Conservation (phyloP, 345 rosid species). For the Heritiera fomes region DNA sequence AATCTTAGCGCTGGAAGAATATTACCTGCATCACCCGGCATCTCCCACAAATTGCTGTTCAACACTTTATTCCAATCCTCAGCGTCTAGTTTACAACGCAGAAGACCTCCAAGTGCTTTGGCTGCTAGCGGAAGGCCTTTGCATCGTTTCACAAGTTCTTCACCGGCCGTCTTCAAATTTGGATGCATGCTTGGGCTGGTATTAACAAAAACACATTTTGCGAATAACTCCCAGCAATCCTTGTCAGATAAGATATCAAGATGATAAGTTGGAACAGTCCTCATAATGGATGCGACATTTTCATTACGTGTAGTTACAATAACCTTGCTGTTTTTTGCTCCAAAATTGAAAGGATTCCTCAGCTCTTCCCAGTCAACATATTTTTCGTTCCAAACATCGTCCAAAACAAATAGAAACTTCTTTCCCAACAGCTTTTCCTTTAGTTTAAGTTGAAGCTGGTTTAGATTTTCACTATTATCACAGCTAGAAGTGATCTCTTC, state of each 20-base stretch:
- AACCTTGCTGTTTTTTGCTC: constrained; percentile 25
- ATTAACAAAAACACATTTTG: constrained; percentile 23
- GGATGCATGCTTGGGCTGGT: neutral
- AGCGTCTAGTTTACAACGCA: neutral
- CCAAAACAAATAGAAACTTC: constrained; percentile 33
- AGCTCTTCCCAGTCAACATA: neutral
- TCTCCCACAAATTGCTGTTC: constrained; percentile 16
- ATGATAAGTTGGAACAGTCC: constrained; percentile 19
- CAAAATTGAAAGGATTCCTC: constrained; percentile 17
- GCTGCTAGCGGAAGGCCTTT: constrained; percentile 30
- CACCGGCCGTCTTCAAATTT: constrained; percentile 2
- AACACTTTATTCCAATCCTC: constrained; percentile 24
- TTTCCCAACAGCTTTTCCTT: constrained; percentile 14
- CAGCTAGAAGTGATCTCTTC: constrained; percentile 22
- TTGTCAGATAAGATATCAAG: constrained; percentile 20
- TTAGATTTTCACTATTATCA: constrained; percentile 19
- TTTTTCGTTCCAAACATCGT: constrained; percentile 25
- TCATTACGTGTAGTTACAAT: constrained; percentile 31
- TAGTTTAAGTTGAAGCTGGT: constrained; percentile 33
- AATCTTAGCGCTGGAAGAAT: constrained; percentile 3
- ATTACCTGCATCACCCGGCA: neutral
- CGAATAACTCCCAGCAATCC: neutral
- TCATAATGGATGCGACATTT: constrained; percentile 25
- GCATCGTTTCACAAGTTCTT: constrained; percentile 24
- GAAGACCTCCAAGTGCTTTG: constrained; percentile 15